Base-by-base conservation (phyloP, 345 rosid genomes). In the Alliaria petiolata region DNA sequence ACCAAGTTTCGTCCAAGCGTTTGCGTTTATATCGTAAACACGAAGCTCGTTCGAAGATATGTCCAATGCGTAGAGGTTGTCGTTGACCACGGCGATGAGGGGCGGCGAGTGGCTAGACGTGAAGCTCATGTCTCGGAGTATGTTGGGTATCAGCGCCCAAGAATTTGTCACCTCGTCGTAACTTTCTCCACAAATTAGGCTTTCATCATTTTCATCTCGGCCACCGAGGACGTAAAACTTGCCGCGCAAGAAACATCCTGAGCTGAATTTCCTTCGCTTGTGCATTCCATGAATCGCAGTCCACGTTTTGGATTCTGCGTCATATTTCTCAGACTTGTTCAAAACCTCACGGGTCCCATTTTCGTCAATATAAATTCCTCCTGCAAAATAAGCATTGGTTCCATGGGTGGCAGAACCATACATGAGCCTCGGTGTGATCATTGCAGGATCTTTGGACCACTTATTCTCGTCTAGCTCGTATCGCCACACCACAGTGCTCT, bases 141-240 rank as follows among this genome's bases (percentile, higher is more conserved):
- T n/a, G n/a, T n/a, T n/a, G n/a, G n/a, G n/a, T n/a, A n/a, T n/a
- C n/a, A n/a, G n/a, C n/a, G n/a, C n/a, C n/a, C n/a, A n/a, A n/a
- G n/a, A n/a, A n/a, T n/a, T n/a, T n/a, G n/a, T n/a, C n/a, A n/a
- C n/a, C n/a, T 70, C 84, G 40, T 90, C 39, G 9, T 62, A 44
- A 16, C 40, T 62, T 44, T 30, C 53, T 30, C 16, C 28, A 30
- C 67, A 62, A 5, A 85, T 85, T 9, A 88, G 85, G 36, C 53
- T 34, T 8, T 59, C 8, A 8, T 67, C 76, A 3, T 83, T 34
- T 53, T 86, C 87, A 9, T 83, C 78, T 72, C 69, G 67, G 10
- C 97, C 93, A 2, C 97, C 92, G 14, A 90, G 59, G 42, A 85
- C 97, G 17, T 78, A 84, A 54, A 90, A 85, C 62, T 81, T 88